A percentile compares a stretch with the other conserved stretches of the same genome.
phyloP scores from a whole-genome alignment of 179 eudicot genomes.

The Gypsophila paniculata region DNA sequence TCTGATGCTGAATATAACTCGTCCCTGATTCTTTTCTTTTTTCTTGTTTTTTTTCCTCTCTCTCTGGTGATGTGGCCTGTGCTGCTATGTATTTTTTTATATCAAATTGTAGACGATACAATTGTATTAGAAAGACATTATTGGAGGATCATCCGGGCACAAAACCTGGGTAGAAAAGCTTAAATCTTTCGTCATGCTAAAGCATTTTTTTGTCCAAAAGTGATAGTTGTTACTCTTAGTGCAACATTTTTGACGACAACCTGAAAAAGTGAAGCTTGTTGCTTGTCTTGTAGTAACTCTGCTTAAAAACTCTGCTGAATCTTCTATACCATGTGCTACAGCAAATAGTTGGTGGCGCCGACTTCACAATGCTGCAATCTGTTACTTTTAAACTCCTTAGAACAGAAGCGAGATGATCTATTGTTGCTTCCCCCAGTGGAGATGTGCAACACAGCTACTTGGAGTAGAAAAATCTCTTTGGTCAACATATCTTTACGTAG shows the following conservation, averaged over 20 bases:
- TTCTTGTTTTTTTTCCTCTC: no score
- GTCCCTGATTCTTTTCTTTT: not conserved
- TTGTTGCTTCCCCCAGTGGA: not conserved
- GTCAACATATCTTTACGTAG: no score
- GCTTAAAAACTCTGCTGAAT: not conserved
- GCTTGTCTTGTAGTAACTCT: not conserved
- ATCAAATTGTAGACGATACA: not conserved
- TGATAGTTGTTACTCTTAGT: not conserved
- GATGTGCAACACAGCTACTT: not conserved
- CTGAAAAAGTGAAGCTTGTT: not conserved
- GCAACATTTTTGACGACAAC: no score
- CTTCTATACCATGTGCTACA: not conserved
- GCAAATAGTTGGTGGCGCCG: not conserved
- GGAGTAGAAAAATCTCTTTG: not conserved
- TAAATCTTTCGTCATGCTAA: not conserved
- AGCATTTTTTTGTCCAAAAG: not conserved
- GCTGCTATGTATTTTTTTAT: not conserved
- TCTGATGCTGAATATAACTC: not conserved
- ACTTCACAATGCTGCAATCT: not conserved
- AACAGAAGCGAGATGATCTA: not conserved
- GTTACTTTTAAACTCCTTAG: not conserved
- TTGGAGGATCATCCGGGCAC: not conserved
- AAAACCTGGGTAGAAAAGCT: not conserved
- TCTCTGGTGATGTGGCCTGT: not conserved
- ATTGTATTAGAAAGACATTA: not conserved